Evolutionary conservation across 2,329 filamentous ascomycete species (phyloP).

Genomic region (Fusarium sp.): DNA sequence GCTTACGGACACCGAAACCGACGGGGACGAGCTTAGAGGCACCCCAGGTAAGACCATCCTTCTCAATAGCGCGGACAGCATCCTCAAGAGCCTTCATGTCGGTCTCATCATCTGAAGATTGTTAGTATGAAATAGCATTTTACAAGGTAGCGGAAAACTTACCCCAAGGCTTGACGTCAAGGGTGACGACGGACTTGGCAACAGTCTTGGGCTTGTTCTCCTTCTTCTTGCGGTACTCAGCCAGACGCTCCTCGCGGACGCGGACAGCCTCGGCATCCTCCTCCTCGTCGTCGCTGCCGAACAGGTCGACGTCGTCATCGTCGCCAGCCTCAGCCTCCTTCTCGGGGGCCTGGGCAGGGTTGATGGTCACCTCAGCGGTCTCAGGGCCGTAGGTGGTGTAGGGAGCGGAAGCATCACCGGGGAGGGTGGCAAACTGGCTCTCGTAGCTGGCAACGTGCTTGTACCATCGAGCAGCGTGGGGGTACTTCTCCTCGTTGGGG

Average conservation of each 20-base stretch:
- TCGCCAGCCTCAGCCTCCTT: slow-evolving; percentile 48
- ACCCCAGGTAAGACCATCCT: slow-evolving; percentile 98
- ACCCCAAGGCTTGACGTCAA: slow-evolving; percentile 99
- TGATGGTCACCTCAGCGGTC: slow-evolving; percentile 79
- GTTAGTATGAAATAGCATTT: slow-evolving; percentile 43
- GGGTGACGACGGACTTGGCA: slow-evolving; percentile 95
- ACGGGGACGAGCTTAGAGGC: slow-evolving; percentile 88
- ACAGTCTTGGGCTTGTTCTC: slow-evolving; percentile 89
- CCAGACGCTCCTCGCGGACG: slow-evolving; percentile 89
- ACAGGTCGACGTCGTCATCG: slow-evolving; percentile 89
- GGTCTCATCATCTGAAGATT: slow-evolving; percentile 84
- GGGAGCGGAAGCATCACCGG: slow-evolving; percentile 90
- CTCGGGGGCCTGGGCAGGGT: slow-evolving; percentile 80
- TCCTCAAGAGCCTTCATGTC: slow-evolving; percentile 86
- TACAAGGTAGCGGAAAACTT: slow-evolving; percentile 57
- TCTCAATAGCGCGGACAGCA: slow-evolving; percentile 84
- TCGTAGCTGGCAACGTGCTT: slow-evolving; percentile 97
- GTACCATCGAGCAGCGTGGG: slow-evolving; percentile 97
- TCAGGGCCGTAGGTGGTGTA: slow-evolving; percentile 95
- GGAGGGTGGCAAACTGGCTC: slow-evolving; percentile 90
- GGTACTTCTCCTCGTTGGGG: slow-evolving; percentile 88
- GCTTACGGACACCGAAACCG: slow-evolving; percentile 98
- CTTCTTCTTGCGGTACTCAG: slow-evolving; percentile 98
- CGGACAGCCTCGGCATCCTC: slow-evolving; percentile 89
- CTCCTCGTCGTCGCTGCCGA: slow-evolving; percentile 93